phyloP scores from a whole-genome alignment of 129 eudicot species.

The Arctium lappa region DNA sequence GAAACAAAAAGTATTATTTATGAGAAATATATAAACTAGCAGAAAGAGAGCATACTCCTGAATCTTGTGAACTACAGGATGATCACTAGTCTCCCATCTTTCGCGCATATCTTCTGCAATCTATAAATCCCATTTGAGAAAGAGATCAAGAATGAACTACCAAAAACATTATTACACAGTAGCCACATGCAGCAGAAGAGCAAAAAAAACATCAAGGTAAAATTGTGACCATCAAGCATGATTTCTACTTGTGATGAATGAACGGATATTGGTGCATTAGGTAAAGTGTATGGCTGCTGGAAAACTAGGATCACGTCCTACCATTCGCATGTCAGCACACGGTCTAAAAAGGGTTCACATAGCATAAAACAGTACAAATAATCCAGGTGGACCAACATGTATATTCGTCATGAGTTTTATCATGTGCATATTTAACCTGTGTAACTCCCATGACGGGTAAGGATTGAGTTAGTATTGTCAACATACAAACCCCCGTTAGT shows the following conservation, averaged over 20 bases:
- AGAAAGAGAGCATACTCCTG: constrained; percentile 64
- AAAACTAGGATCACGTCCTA: no score
- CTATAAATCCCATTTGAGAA: constrained; percentile 40
- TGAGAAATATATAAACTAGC: background rate
- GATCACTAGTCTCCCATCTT: constrained; percentile 92
- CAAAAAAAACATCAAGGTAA: background rate
- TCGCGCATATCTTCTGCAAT: constrained; percentile 91
- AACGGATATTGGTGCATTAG: no score
- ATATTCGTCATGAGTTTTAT: no score
- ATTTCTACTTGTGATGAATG: background rate
- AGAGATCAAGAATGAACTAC: background rate
- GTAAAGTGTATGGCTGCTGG: no score
- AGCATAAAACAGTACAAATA: background rate
- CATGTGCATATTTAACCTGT: no score
- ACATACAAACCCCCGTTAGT: no score
- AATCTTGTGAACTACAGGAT: constrained; percentile 87
- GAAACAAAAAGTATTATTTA: background rate
- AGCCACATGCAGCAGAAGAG: background rate
- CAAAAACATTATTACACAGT: background rate
- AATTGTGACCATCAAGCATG: background rate
- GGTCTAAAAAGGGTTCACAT: no score
- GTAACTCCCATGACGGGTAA: no score
- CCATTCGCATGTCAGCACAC: no score
- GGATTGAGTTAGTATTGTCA: no score
- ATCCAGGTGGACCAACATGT: background rate